Evolutionary conservation across 495 filamentous ascomycete species (phyloP), one percentile per base, ranked within the genome.

Genomic region (Parmelia sp.): DNA sequence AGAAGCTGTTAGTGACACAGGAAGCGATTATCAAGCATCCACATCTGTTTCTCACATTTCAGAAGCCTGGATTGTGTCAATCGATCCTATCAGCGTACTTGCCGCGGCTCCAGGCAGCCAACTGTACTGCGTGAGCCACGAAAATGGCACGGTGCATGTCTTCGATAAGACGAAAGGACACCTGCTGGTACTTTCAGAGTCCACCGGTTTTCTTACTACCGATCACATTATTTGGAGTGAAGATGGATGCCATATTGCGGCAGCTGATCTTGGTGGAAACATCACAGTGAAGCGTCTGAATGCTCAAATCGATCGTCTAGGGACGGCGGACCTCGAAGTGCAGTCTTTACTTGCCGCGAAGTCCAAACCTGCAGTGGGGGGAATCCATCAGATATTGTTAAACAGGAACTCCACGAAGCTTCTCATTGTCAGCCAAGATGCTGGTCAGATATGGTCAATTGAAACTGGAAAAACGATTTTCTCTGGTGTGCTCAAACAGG

Each of bases 361-460:
- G 49, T 36, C 27, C 27, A 39, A 58, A 25, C 27, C 45, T 17
- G 49, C 42, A 17, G 39, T 25, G 0, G 27, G 42, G 25, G 67
- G 63, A 23, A 53, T 66, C 23, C 60, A 51, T 11, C 63, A 69
- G 57, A 36, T 66, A 17, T 55, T 69, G n/a, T 39, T 66, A 2
- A 51, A 56, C 60, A 36, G 31, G 1, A 27, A 59, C 11, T 63
- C 63, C 25, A 57, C 59, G 59, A 25, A 33, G 17, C 63, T 69
- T n/a, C 39, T 69, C 15, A 51, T 69, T n/a, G 37, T 57, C n/a
- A 66, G 58, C 57, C 19, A 31, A 25, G 29, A 37, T 35, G n/a
- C 31, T 45, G 47, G 36, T 39, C 58, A 69, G 37, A 45, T 69
- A 53, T 69, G 67, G 67, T 60, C 49, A 49, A 21, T 69, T 17